These are phyloP conservation scores for Lentinula sp. DNA, from an alignment of 768 basidiomycete species.

Conservation along the genomic window DNA sequence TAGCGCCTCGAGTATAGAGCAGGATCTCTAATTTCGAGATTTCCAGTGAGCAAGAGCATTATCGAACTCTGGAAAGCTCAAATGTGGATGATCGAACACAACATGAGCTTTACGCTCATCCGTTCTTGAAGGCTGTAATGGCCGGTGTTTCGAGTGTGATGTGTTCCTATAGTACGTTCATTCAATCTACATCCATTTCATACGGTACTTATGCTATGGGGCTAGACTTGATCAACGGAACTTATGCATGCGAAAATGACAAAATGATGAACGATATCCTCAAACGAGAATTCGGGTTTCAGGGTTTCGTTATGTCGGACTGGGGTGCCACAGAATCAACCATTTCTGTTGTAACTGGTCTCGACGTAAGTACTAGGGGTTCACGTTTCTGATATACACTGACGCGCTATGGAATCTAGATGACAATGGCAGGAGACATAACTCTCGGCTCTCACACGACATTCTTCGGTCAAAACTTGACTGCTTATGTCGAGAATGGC, in stretches of 20 bases:
- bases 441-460: slow-evolving; percentile 41
- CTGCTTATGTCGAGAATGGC: slow-evolving; percentile 62
- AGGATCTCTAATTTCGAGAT: not conserved
- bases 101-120: slow-evolving; percentile 69
- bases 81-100: slow-evolving; percentile 78
- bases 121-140: slow-evolving; percentile 65
- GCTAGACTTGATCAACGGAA: slow-evolving; percentile 59
- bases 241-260: slow-evolving; percentile 73
- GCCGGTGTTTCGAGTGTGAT: slow-evolving; percentile 70
- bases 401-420: slow-evolving; percentile 27
- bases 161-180: slow-evolving; percentile 65
- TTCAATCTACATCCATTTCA: not conserved
- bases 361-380: slow-evolving; percentile 44
- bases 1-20: not conserved
- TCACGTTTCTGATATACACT: not conserved
- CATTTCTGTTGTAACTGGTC: slow-evolving; percentile 49
- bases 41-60: slow-evolving; percentile 62
- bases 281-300: slow-evolving; percentile 72
- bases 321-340: slow-evolving; percentile 66
- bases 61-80: slow-evolving; percentile 47
- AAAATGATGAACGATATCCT: slow-evolving; percentile 68
- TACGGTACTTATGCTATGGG: not conserved
- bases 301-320: slow-evolving; percentile 73
- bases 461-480: slow-evolving; percentile 68
- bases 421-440: slow-evolving; percentile 69